These are phyloP conservation scores for Boletus insuetus DNA, from an alignment of 768 basidiomycete species.

Conservation along the genomic window DNA sequence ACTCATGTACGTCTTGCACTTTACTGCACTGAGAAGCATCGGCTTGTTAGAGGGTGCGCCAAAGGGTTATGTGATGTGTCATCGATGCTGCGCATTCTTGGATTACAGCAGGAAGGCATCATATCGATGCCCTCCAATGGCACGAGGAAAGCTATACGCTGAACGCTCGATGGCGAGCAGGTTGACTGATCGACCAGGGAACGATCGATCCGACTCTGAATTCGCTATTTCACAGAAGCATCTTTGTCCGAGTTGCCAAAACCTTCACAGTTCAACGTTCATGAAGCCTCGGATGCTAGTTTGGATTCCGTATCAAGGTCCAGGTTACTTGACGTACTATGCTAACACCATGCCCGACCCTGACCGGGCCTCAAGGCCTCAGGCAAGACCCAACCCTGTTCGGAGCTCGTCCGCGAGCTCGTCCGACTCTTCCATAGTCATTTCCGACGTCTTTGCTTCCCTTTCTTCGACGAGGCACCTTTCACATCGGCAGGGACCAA, in stretches of 20 bases:
- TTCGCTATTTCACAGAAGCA: too few species aligned
- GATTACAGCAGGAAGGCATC: too few species aligned
- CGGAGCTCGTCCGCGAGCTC: slow-evolving; percentile 61
- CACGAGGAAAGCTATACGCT: too few species aligned
- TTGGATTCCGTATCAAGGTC: not conserved
- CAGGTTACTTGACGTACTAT: not conserved
- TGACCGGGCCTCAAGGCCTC: slow-evolving; percentile 25
- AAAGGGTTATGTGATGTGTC: too few species aligned
- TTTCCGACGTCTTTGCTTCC: slow-evolving; percentile 19
- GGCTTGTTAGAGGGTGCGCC: too few species aligned
- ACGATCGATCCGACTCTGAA: not conserved
- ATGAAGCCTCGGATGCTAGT: not conserved
- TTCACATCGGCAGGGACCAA: slow-evolving; percentile 64
- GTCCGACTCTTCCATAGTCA: slow-evolving; percentile 24
- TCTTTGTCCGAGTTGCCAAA: not conserved
- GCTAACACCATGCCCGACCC: not conserved
- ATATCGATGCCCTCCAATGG: too few species aligned
- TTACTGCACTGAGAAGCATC: not conserved
- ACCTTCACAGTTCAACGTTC: not conserved
- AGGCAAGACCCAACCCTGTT: slow-evolving; percentile 57
- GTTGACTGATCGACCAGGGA: not conserved
- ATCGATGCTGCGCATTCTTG: too few species aligned
- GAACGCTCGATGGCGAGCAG: too few species aligned
- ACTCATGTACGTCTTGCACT: slow-evolving; percentile 9
- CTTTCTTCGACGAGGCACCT: slow-evolving; percentile 63